Conservation (phyloP, 2,329 filamentous ascomycete species). For the Helotiales sp. region DNA sequence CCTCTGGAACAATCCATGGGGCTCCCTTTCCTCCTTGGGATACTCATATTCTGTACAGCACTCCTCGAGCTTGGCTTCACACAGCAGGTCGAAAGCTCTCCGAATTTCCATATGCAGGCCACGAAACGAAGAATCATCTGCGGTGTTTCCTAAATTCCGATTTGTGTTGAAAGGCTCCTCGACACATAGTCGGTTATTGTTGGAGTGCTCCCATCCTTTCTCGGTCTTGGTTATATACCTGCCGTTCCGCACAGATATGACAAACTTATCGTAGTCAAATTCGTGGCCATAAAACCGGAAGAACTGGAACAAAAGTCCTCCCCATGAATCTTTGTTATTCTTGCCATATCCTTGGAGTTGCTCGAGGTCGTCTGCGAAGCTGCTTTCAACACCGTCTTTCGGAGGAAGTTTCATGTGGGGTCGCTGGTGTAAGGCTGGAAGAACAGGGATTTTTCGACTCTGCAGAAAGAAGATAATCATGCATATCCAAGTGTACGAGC, state of each 20-base stretch:
- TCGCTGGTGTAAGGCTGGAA: constrained; percentile 81
- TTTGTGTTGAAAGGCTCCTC: constrained; percentile 93
- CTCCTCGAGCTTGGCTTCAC: constrained; percentile 74
- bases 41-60: constrained; percentile 88
- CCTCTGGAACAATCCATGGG: constrained; percentile 56
- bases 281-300: constrained; percentile 95
- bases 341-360: constrained; percentile 72
- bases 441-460: constrained; percentile 76
- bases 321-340: constrained; percentile 78
- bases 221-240: constrained; percentile 76
- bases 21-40: constrained; percentile 68
- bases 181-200: constrained; percentile 86
- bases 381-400: constrained; percentile 66
- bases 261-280: constrained; percentile 82
- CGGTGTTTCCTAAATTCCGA: constrained; percentile 92
- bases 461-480: constrained; percentile 97
- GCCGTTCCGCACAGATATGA: constrained; percentile 82
- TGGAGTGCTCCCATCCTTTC: constrained; percentile 81
- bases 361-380: constrained; percentile 85
- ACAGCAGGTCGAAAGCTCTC: constrained; percentile 80
- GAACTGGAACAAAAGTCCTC: constrained; percentile 89
- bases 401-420: constrained; percentile 60
- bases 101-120: constrained; percentile 89
- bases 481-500: constrained; percentile 99
- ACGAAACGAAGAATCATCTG: constrained; percentile 90